Conservation (phyloP, 805 yeast genomes). For the Nakazawaea siamensis region DNA sequence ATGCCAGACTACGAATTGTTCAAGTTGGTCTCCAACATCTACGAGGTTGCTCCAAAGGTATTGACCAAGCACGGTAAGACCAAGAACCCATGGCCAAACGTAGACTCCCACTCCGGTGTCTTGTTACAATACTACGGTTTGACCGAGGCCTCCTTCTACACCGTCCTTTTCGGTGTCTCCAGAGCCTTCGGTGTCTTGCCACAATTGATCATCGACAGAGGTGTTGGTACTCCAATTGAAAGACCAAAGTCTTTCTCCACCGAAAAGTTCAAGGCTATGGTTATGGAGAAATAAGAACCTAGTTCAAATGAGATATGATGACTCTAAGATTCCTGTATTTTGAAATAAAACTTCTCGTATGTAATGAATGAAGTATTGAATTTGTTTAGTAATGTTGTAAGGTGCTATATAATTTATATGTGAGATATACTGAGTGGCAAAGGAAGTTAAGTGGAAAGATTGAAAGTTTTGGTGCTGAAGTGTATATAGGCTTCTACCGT, state of each 20-base stretch:
- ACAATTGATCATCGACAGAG: constrained; percentile 79
- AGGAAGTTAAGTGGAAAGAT: too few relatives aligned
- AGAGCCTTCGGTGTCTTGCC: constrained; percentile 85
- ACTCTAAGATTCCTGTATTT: background rate
- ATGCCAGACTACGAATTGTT: constrained; percentile 75
- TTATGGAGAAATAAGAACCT: constrained; percentile 16
- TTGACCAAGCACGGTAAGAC: constrained; percentile 82
- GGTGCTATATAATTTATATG: background rate
- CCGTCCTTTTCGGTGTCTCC: constrained; percentile 79
- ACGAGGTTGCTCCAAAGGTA: constrained; percentile 77
- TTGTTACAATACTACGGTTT: constrained; percentile 79
- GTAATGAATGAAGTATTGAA: too few relatives aligned
- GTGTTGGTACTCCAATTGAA: constrained; percentile 74
- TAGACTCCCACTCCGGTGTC: constrained; percentile 83
- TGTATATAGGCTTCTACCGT: too few relatives aligned
- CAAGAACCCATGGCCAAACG: constrained; percentile 91
- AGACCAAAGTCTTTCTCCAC: constrained; percentile 93
- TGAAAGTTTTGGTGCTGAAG: too few relatives aligned
- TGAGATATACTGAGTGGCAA: too few relatives aligned
- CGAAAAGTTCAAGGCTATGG: constrained; percentile 83
- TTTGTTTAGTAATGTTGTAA: too few relatives aligned
- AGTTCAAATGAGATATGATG: background rate
- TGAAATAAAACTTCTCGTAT: too few relatives aligned
- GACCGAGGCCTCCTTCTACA: constrained; percentile 76
- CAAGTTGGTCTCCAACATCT: constrained; percentile 69